Evolutionary conservation across 1,284 basidiomycete genomes (phyloP), one percentile per base, ranked within the genome.

Genomic region (Ganoderma lingzhi): DNA sequence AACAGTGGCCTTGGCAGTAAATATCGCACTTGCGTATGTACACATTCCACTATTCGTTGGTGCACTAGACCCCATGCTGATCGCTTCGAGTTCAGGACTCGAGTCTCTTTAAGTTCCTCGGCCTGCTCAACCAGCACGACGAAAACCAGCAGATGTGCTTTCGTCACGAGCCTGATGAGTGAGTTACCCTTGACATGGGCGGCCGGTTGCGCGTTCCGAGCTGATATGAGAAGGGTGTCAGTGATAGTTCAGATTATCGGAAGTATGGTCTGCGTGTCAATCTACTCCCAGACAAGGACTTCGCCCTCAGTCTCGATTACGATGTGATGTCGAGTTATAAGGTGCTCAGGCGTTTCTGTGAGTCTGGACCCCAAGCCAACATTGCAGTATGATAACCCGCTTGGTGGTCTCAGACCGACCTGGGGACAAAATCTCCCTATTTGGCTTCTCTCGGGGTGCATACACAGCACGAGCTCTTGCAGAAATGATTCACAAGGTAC

Each of bases 371-470:
- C 12, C 23, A 12, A 23, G 12, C 8, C 9, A 4, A 51, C 12
- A n/a, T 15, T 17, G 10, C 45, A 5, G 51, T 3, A 23, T 23
- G 23, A 23, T 53, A 3, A 53, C 23, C 3, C 12, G 12, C 8
- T 12, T 30, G 23, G 10, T 53, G 23, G 23, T 28, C 79, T 23
- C 23, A 87, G 78, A 82, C 70, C 66, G 78, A 32, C 78, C 79
- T 17, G 83, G 83, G 6, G 87, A 88, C 74, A 84, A 85, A 65
- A 88, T 87, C 37, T 86, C 85, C 70, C 80, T 89, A 10, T 88
- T 89, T 71, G 87, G 87, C 5, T 92, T 92, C 78, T 90, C 87
- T 17, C 84, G 90, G 3, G 90, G 90, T 1, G 89, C 90, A 48
- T 90, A 90, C 73, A 90, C 88, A 30, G 79, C 79, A 17, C 75